A percentile compares a stretch with the other conserved stretches of the same genome.
Evolutionary conservation across 208 protist species (phyloP).

Genomic region (Zelonia costaricensis): DNA sequence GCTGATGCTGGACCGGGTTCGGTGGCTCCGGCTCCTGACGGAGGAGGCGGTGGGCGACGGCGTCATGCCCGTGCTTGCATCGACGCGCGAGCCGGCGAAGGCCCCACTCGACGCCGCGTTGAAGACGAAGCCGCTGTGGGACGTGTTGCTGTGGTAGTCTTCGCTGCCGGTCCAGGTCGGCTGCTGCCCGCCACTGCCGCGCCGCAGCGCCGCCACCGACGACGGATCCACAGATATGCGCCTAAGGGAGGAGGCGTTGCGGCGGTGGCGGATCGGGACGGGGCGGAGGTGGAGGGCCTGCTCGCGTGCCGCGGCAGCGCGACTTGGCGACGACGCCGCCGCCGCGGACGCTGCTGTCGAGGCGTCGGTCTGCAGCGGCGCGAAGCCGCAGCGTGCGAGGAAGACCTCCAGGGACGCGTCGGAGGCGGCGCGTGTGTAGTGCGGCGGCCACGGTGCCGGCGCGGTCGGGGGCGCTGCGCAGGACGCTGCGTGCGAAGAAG

Average conservation of each 20-base stretch:
- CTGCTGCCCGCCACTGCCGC: no score
- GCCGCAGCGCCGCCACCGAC: no score
- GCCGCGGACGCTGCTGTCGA: background rate
- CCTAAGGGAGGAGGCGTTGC: no score
- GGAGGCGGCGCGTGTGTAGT: conserved; percentile 5
- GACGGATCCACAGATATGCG: no score
- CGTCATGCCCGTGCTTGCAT: no score
- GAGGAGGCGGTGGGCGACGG: no score
- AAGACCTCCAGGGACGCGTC: conserved; percentile 15
- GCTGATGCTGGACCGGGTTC: no score
- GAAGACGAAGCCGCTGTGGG: background rate
- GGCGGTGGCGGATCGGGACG: no score
- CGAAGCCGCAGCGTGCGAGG: conserved; percentile 27
- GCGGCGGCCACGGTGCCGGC: conserved; percentile 11
- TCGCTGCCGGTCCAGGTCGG: background rate
- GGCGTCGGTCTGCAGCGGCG: background rate
- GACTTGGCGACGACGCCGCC: background rate
- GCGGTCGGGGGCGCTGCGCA: background rate
- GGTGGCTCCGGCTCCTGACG: no score
- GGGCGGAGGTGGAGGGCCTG: background rate
- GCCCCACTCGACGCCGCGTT: no score
- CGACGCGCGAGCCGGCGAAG: no score
- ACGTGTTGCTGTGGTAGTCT: background rate
- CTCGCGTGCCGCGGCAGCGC: conserved; percentile 3
- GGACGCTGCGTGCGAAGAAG: no score